These are phyloP conservation scores for Collybia sordida DNA, from an alignment of 768 basidiomycete genomes.

Conservation along the genomic window DNA sequence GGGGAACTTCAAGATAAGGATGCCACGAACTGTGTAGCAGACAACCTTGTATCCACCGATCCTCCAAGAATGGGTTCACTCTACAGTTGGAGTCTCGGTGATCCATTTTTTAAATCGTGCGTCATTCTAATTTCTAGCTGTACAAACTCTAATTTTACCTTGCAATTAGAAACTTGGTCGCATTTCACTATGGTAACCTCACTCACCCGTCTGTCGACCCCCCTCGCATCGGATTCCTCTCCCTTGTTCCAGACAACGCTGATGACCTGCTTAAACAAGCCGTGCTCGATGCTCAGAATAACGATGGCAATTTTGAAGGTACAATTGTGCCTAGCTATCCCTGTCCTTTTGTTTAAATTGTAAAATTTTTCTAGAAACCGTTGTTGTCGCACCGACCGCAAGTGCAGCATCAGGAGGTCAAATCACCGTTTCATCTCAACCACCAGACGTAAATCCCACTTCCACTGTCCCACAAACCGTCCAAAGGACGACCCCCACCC, in stretches of 20 bases:
- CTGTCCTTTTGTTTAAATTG: not conserved
- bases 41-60: constrained; percentile 60
- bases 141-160: not conserved
- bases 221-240: constrained; percentile 66
- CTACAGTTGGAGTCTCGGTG: constrained; percentile 73
- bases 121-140: constrained; percentile 22
- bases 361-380: constrained; percentile 22
- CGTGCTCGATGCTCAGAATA: constrained; percentile 32
- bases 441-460: not conserved
- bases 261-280: constrained; percentile 33
- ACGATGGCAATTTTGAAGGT: constrained; percentile 40
- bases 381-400: constrained; percentile 34
- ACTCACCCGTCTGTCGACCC: constrained; percentile 66
- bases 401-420: constrained; percentile 22
- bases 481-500: too few species aligned
- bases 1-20: constrained; percentile 33
- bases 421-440: constrained; percentile 12
- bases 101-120: constrained; percentile 71
- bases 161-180: constrained; percentile 50
- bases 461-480: too few species aligned
- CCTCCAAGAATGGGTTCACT: constrained; percentile 49
- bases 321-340: constrained; percentile 3
- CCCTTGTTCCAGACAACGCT: constrained; percentile 58
- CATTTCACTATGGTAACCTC: constrained; percentile 73
- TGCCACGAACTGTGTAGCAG: constrained; percentile 46